Base-by-base conservation (phyloP, 345 rosid species). In the Rhizophora apiculata region DNA sequence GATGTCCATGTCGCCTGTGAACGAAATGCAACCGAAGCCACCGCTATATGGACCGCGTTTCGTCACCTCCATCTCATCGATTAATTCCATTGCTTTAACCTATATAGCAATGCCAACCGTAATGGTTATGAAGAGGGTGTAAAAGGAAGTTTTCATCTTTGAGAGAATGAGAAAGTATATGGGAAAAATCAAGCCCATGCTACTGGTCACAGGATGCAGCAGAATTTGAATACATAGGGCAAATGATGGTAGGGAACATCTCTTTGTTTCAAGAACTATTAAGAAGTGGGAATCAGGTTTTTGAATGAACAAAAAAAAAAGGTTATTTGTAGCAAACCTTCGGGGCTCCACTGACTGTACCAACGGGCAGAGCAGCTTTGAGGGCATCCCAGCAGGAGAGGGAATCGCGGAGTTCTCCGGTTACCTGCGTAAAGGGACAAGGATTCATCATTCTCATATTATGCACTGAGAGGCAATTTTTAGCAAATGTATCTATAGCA, bases 281-380 rank as follows among this genome's bases (percentile, higher is more conserved):
- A 21, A 54, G 59, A 54, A 7, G 16, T 22, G 7, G 4, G 59
- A 22, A 55, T 26, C 22, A 13, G 22, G 29, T 21, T 55, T 29
- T 21, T 32, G 16, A 16, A 19, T 10, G 13, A 1, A 13, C 1
- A 7, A 34, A 34, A n/a, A 10, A 46, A 16, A 9, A 6, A 18
- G 13, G n/a, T 13, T 20, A 21, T 8, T 36, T 31, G 53, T 19
- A 10, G 29, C 66, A 63, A 34, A 70, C 95, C 87, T 95, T 94
- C 46, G 97, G 98, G n/a, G 96, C 93, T 32, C 96, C 92, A 10
- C 93, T 89, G 39, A 91, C 97, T 4, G 96, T 92, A 76, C 99
- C 96, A 9, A 92, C 96, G 0, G 99, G 96, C 58, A 94, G 68
- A 6, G 97, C 96, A 67, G 93, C 89, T 7, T 84, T 82, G 49